phyloP scores from a whole-genome alignment of 1,284 basidiomycete species.

The Irpex rosettiformis region DNA sequence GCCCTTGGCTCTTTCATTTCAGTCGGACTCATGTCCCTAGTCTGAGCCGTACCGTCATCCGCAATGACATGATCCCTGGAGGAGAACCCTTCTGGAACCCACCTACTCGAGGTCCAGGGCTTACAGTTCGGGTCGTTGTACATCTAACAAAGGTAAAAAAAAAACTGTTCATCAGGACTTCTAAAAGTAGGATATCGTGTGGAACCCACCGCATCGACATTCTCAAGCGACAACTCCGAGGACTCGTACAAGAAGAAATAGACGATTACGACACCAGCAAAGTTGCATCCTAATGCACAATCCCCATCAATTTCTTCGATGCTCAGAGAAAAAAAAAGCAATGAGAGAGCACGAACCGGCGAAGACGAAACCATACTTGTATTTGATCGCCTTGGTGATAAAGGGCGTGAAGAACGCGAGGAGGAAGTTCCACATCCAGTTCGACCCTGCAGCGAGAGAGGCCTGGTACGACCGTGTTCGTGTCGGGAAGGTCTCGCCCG shows the following conservation, averaged over 20 bases:
- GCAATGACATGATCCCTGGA: slow-evolving; percentile 39
- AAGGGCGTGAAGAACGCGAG: slow-evolving; percentile 76
- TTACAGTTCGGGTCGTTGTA: slow-evolving; percentile 68
- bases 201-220: slow-evolving; percentile 52
- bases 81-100: slow-evolving; percentile 52
- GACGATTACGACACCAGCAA: slow-evolving; percentile 61
- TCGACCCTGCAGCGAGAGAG: slow-evolving; percentile 63
- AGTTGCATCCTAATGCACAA: slow-evolving; percentile 42
- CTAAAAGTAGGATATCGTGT: neutral
- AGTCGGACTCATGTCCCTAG: too few relatives aligned
- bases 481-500: slow-evolving; percentile 76
- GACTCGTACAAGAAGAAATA: slow-evolving; percentile 81
- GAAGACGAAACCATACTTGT: slow-evolving; percentile 73
- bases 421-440: slow-evolving; percentile 77
- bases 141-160: slow-evolving; percentile 42
- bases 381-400: slow-evolving; percentile 53
- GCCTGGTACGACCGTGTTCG: slow-evolving; percentile 76
- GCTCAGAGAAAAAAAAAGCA: neutral
- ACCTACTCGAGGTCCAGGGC: slow-evolving; percentile 60
- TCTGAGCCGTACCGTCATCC: slow-evolving; percentile 20
- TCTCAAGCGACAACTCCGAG: slow-evolving; percentile 65
- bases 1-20: too few relatives aligned
- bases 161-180: neutral
- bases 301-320: neutral
- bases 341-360: slow-evolving; percentile 29